phyloP scores from a whole-genome alignment of 1,139 yeast genomes.

The Protomyces pachydermus region DNA sequence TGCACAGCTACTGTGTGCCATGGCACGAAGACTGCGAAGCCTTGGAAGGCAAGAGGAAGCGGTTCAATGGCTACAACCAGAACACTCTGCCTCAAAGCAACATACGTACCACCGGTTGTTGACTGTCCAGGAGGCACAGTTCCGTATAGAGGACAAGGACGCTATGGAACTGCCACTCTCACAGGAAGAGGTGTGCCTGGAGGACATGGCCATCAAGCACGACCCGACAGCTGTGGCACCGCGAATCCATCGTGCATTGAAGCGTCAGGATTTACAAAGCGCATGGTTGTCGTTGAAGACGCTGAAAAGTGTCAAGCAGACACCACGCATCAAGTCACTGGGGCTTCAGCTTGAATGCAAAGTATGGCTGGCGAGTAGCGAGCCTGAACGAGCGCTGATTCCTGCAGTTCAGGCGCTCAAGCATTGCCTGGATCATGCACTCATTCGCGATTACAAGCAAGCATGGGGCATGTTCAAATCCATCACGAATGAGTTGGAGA shows the following conservation, averaged over 20 bases:
- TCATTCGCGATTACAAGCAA: neutral
- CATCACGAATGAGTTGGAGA: neutral
- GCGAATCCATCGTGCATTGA: constrained; percentile 6
- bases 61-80: neutral
- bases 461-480: neutral
- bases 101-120: neutral
- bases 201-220: neutral
- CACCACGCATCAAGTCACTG: neutral
- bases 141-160: neutral
- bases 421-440: neutral
- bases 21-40: neutral
- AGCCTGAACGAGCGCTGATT: constrained; percentile 16
- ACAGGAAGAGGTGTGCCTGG: constrained; percentile 1
- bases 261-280: neutral
- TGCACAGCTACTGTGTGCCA: neutral
- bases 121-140: constrained; percentile 4
- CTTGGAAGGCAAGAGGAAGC: constrained; percentile 2
- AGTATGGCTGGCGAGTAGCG: constrained; percentile 4
- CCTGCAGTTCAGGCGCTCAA: neutral
- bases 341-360: neutral
- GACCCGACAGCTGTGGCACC: constrained; percentile 4
- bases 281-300: neutral
- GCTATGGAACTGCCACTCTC: neutral
- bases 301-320: neutral
- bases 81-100: neutral